These are phyloP conservation scores for Powellomyces hirtus DNA, from an alignment of 192 early-diverging fungal genomes.

Conservation along the genomic window DNA sequence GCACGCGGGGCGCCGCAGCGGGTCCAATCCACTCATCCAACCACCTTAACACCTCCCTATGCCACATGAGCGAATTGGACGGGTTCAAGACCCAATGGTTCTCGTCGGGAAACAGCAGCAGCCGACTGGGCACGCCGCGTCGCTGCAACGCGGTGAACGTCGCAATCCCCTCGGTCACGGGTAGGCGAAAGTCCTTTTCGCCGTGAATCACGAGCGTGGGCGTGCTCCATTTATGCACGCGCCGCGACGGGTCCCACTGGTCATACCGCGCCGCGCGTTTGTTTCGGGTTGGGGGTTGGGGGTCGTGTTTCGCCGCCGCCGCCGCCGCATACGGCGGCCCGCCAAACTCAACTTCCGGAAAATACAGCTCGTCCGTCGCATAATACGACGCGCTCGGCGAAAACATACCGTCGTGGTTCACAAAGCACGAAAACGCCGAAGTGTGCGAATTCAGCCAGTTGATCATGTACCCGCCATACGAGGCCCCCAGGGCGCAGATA, in stretches of 20 bases:
- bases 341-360: slow-evolving; percentile 72
- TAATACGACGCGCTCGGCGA: slow-evolving; percentile 59
- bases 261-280: slow-evolving; percentile 50
- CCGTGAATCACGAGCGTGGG: slow-evolving; percentile 80
- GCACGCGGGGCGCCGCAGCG: neutral
- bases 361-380: slow-evolving; percentile 67
- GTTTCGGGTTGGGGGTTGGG: too few relatives aligned
- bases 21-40: slow-evolving; percentile 39
- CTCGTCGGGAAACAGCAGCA: slow-evolving; percentile 78
- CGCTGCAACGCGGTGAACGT: slow-evolving; percentile 76
- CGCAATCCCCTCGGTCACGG: slow-evolving; percentile 66
- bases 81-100: slow-evolving; percentile 68
- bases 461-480: slow-evolving; percentile 80
- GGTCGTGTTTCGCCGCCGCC: slow-evolving; percentile 15
- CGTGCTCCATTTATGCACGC: slow-evolving; percentile 70
- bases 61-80: slow-evolving; percentile 72
- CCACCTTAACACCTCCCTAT: slow-evolving; percentile 69
- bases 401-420: slow-evolving; percentile 78
- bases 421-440: slow-evolving; percentile 55
- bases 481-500: slow-evolving; percentile 67
- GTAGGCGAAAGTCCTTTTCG: slow-evolving; percentile 54
- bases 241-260: slow-evolving; percentile 65
- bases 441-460: slow-evolving; percentile 84
- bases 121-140: slow-evolving; percentile 61
- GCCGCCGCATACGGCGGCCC: slow-evolving; percentile 67